These are phyloP conservation scores for Beauveria brongniartii DNA, from an alignment of 2,329 filamentous ascomycete species.

Conservation along the genomic window DNA sequence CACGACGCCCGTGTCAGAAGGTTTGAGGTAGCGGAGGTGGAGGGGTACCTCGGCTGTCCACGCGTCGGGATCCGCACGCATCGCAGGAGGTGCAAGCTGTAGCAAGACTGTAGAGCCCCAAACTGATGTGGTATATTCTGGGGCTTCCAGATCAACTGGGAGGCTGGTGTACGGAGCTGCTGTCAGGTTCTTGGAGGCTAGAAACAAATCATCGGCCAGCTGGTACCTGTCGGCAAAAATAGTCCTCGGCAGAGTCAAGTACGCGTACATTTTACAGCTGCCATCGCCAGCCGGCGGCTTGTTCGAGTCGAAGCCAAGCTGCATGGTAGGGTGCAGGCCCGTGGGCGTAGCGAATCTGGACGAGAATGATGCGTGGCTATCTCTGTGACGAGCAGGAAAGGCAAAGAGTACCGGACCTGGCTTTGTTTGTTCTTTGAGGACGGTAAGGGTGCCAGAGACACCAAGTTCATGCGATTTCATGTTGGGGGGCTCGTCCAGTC, in stretches of 20 bases:
- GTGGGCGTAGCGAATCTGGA: constrained; percentile 60
- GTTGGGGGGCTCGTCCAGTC: constrained; percentile 49
- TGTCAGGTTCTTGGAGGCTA: constrained; percentile 70
- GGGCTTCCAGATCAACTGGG: constrained; percentile 84
- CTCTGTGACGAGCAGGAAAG: constrained; percentile 70
- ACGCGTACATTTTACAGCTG: constrained; percentile 67
- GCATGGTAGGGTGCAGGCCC: constrained; percentile 76
- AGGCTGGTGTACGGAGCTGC: constrained; percentile 60
- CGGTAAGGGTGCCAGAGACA: constrained; percentile 68
- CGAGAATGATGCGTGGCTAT: constrained; percentile 49
- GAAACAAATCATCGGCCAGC: constrained; percentile 66
- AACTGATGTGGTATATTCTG: constrained; percentile 63
- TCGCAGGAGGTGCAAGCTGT: constrained; percentile 54
- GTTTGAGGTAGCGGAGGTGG: constrained; percentile 75
- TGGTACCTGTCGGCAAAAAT: constrained; percentile 88
- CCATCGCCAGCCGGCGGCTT: constrained; percentile 42
- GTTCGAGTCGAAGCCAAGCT: constrained; percentile 52
- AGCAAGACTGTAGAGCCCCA: constrained; percentile 80
- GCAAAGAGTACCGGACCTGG: constrained; percentile 74
- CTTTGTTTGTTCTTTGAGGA: constrained; percentile 65
- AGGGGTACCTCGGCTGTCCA: constrained; percentile 70
- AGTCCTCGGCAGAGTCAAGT: constrained; percentile 71
- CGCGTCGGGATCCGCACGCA: constrained; percentile 24
- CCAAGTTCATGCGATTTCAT: constrained; percentile 66
- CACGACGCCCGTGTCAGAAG: constrained; percentile 46